Base-by-base conservation (phyloP, 2,329 filamentous ascomycete genomes). In the Dendrostoma leiphaemia region DNA sequence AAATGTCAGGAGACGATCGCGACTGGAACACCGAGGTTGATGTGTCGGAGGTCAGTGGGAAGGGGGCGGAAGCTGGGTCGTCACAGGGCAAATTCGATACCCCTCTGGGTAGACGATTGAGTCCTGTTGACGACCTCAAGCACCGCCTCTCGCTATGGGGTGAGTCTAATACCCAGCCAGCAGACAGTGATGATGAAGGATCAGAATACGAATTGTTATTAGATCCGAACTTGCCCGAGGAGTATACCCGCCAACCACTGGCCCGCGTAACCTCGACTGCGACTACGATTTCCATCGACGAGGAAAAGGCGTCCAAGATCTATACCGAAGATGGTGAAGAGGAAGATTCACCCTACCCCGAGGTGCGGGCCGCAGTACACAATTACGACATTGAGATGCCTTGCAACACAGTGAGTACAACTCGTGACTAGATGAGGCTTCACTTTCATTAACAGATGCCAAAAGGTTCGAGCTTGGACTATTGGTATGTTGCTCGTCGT, bases 331-430 rank as follows among this genome's bases (percentile, higher is more conserved):
- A 77, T 6, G 67, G 52, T n/a, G 48, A 72, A 28, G 56, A 72
- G 32, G 80, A 84, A 55, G 73, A 85, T 64, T 88, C 84, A 2
- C 85, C 84, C 0, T 88, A 88, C 62, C 79, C 84, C 26, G 84
- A 88, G 67, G 84, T 86, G 46, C 75, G 82, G 44, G 83, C 84
- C 31, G 83, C 84, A 7, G 83, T 87, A 3, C 74, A 75, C 49
- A 86, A 86, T 64, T 82, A 81, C 61, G 84, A 88, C 64, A 80
- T 87, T 61, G 79, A 84, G 44, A 64, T 86, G 24, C 85, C 84
- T 1, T 85, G 82, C 69, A 87, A 85, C 65, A 88, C 85, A 0
- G 71, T 86, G 28, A 77, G 84, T 55, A 17, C 2, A 13, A 9
- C 8, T 9, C 8, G n/a, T 13, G 28, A 24, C 24, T 21, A 23